Percentiles rank a stretch among this genome's conserved stretches.
phyloP scores from a whole-genome alignment of 2,329 filamentous ascomycete species.

The Pseudogymnoascus sp. region DNA sequence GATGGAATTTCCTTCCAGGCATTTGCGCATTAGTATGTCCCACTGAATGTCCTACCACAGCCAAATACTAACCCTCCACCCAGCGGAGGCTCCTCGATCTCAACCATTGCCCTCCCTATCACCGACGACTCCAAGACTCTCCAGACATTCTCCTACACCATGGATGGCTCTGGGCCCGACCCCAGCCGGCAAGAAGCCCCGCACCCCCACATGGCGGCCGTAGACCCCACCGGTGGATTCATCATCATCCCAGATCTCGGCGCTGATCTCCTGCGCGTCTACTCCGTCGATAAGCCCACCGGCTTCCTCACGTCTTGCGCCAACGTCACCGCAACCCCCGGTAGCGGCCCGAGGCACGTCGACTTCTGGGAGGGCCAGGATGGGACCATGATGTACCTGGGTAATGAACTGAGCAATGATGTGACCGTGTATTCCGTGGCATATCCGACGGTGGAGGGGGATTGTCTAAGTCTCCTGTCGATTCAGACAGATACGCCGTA shows the following conservation, averaged over 20 bases:
- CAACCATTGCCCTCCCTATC: slow-evolving; percentile 21
- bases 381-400: slow-evolving; percentile 34
- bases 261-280: slow-evolving; percentile 43
- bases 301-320: slow-evolving; percentile 34
- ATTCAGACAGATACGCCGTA: slow-evolving; percentile 42
- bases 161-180: slow-evolving; percentile 30
- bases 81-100: slow-evolving; percentile 19
- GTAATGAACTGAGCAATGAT: slow-evolving; percentile 40
- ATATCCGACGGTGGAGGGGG: slow-evolving; percentile 26
- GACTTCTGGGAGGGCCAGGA: slow-evolving; percentile 36
- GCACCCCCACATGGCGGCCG: slow-evolving; percentile 45
- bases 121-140: slow-evolving; percentile 18
- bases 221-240: slow-evolving; percentile 45
- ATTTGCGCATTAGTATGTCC: slow-evolving; percentile 22
- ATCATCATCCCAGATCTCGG: slow-evolving; percentile 47
- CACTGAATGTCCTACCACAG: neutral
- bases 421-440: slow-evolving; percentile 33
- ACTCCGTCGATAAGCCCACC: slow-evolving; percentile 34
- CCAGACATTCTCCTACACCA: slow-evolving; percentile 37
- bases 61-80: slow-evolving; percentile 9
- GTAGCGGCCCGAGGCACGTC: slow-evolving; percentile 48
- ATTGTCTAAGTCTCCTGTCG: slow-evolving; percentile 40
- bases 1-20: slow-evolving; percentile 17
- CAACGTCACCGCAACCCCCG: slow-evolving; percentile 31
- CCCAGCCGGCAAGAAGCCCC: slow-evolving; percentile 37